These are phyloP conservation scores for Oryza australiensis DNA, from an alignment of 176 grass and related monocot genomes.

Conservation along the genomic window DNA sequence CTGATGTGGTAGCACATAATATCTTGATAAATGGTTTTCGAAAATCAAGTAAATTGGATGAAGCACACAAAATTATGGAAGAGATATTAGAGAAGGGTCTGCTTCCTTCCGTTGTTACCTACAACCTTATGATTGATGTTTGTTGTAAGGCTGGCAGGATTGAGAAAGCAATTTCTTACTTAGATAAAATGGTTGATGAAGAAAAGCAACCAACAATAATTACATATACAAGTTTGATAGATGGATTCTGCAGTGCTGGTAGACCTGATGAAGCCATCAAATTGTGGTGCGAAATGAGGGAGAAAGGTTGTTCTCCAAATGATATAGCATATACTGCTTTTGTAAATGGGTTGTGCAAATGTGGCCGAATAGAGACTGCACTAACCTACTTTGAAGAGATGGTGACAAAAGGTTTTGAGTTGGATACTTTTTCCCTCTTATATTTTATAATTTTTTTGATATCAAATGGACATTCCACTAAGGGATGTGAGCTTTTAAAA, in stretches of 20 bases:
- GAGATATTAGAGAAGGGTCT: constrained; percentile 77
- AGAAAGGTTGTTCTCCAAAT: constrained; percentile 65
- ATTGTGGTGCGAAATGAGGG: constrained; percentile 69
- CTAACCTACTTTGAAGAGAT: constrained; percentile 71
- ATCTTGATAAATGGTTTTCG: constrained; percentile 90
- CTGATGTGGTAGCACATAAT: constrained; percentile 93
- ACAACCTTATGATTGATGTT: constrained; percentile 93
- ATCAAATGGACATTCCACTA: constrained; percentile 52
- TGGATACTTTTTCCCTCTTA: constrained; percentile 68
- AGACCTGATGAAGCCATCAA: constrained; percentile 55
- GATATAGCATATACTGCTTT: constrained; percentile 74
- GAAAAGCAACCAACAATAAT: constrained; percentile 63
- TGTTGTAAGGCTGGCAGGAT: constrained; percentile 73
- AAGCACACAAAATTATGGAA: constrained; percentile 70
- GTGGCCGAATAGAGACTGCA: constrained; percentile 53
- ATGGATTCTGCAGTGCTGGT: constrained; percentile 64
- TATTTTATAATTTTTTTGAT: constrained; percentile 72
- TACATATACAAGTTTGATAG: constrained; percentile 88
- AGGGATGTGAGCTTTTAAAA: constrained; percentile 77
- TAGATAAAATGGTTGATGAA: constrained; percentile 73
- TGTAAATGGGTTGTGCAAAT: constrained; percentile 84
- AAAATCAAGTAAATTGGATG: constrained; percentile 62
- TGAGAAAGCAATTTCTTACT: constrained; percentile 59
- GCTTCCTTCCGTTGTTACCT: constrained; percentile 79
- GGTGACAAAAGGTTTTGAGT: constrained; percentile 51